phyloP scores from a whole-genome alignment of 805 yeast species.

The Cyberlindnera sargentensis region DNA sequence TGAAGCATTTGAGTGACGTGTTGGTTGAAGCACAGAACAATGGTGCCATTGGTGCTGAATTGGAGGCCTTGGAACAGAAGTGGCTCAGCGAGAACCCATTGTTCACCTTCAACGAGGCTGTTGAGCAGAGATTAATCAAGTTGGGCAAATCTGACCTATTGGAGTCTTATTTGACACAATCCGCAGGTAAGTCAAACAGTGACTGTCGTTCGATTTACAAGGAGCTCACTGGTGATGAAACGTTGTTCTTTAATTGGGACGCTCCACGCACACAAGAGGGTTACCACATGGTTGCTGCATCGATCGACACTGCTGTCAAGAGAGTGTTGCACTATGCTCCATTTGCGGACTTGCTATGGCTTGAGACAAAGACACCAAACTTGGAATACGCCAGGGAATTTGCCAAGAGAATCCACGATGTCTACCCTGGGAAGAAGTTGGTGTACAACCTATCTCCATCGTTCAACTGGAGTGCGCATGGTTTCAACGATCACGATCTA shows the following conservation, averaged over 20 bases:
- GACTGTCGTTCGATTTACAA: constrained; percentile 16
- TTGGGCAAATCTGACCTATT: constrained; percentile 24
- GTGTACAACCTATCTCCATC: constrained; percentile 58
- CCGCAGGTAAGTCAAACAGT: constrained; percentile 9
- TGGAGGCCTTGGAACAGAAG: constrained; percentile 34
- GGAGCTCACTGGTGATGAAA: constrained; percentile 25
- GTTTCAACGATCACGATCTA: constrained; percentile 40
- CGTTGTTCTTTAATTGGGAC: constrained; percentile 48
- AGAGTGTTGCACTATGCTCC: constrained; percentile 51
- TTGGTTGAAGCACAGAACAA: constrained; percentile 34
- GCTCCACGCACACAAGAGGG: constrained; percentile 55
- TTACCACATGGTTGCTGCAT: constrained; percentile 40
- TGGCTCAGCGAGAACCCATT: constrained; percentile 40
- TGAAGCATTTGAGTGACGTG: constrained; percentile 38
- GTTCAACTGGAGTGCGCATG: constrained; percentile 55
- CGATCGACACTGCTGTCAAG: constrained; percentile 47
- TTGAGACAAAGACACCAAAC: constrained; percentile 56
- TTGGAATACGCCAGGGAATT: constrained; percentile 38
- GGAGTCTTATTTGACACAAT: constrained; percentile 19
- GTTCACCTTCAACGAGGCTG: constrained; percentile 46
- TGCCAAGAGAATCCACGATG: constrained; percentile 38
- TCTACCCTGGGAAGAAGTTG: constrained; percentile 45
- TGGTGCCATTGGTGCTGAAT: constrained; percentile 30
- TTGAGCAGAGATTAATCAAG: constrained; percentile 20
- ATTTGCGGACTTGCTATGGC: constrained; percentile 53